Conservation (phyloP, 441 rosid species). For the Bruguiera hainesii region DNA sequence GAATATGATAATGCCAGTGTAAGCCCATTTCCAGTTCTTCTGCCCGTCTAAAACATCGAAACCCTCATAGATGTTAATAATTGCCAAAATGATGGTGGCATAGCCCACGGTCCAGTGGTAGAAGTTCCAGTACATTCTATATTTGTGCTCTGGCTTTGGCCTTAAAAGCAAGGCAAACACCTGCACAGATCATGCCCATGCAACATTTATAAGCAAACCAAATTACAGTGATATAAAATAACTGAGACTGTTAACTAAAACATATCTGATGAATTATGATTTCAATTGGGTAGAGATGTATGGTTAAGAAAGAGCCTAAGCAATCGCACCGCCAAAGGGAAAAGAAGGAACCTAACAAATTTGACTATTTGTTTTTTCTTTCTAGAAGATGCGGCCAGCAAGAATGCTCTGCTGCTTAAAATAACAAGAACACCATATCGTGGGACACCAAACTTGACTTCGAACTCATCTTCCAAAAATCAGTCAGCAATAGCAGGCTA, state of each 20-base stretch:
- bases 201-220: too few species aligned
- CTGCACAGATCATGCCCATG: slow-evolving; percentile 10
- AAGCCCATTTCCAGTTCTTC: slow-evolving; percentile 41
- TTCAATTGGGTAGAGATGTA: too few species aligned
- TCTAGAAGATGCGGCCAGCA: neutral
- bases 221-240: too few species aligned
- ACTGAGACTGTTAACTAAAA: too few species aligned
- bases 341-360: neutral
- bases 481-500: too few species aligned
- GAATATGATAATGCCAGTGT: slow-evolving; percentile 30
- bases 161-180: slow-evolving; percentile 45
- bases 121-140: slow-evolving; percentile 55
- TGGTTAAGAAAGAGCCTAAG: too few species aligned
- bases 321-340: too few species aligned
- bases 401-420: too few species aligned
- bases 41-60: slow-evolving; percentile 39
- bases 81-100: slow-evolving; percentile 33
- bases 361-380: neutral
- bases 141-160: slow-evolving; percentile 55
- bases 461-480: too few species aligned
- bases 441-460: too few species aligned
- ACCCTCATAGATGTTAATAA: slow-evolving; percentile 48
- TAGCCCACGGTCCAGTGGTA: slow-evolving; percentile 55
- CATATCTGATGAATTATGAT: too few species aligned
- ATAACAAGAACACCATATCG: too few species aligned